Evolutionary conservation across 2,329 filamentous ascomycete species (phyloP).

Genomic region (Diaporthe caulivora): DNA sequence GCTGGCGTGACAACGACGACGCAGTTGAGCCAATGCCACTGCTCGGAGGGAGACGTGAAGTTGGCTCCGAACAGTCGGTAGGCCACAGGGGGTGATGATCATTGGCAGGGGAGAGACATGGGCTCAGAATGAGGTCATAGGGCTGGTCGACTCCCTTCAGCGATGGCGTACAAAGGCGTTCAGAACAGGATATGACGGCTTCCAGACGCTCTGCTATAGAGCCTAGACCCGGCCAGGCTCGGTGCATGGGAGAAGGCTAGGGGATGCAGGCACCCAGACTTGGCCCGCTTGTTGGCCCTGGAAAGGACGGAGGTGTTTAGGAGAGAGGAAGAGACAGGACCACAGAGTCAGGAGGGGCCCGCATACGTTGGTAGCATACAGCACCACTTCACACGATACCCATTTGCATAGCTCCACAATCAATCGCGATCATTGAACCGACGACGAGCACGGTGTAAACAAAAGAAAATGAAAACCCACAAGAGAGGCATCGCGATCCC

Average conservation of each 20-base stretch:
- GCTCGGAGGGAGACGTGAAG: not conserved
- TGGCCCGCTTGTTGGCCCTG: slow-evolving; percentile 10
- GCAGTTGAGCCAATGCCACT: not conserved
- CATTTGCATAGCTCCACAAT: slow-evolving; percentile 31
- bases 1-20: slow-evolving; percentile 12
- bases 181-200: slow-evolving; percentile 31
- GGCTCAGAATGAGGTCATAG: slow-evolving; percentile 38
- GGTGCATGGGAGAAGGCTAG: slow-evolving; percentile 15
- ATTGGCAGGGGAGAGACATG: slow-evolving; percentile 32
- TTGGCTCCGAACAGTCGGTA: slow-evolving; percentile 25
- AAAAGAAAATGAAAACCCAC: not conserved
- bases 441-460: not conserved
- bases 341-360: slow-evolving; percentile 5
- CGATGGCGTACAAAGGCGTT: slow-evolving; percentile 36
- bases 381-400: slow-evolving; percentile 25
- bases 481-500: slow-evolving; percentile 26
- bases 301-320: slow-evolving; percentile 12
- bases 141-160: slow-evolving; percentile 33
- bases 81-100: slow-evolving; percentile 24
- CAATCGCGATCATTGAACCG: slow-evolving; percentile 27
- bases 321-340: not conserved
- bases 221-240: slow-evolving; percentile 16
- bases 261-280: slow-evolving; percentile 27
- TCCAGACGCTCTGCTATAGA: slow-evolving; percentile 26
- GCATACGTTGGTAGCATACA: slow-evolving; percentile 26